Percentiles rank a stretch among this genome's conserved stretches.
Evolutionary conservation across 768 basidiomycete species (phyloP).

Genomic region (Lentinula aciculospora): DNA sequence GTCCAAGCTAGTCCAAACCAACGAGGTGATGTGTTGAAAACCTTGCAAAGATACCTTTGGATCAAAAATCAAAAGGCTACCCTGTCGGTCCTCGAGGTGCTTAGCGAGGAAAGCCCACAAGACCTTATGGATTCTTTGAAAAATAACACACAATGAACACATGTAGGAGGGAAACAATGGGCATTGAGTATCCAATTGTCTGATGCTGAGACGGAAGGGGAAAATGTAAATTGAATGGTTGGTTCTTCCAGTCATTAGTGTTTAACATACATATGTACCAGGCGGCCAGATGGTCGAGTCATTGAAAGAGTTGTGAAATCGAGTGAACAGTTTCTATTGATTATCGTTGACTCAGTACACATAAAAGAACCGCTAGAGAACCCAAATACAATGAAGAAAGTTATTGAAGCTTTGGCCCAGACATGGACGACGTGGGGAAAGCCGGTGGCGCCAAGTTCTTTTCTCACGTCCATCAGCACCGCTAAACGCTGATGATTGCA

Average conservation of each 20-base stretch:
- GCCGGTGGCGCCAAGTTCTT: neutral
- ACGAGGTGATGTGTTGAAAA: neutral
- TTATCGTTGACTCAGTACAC: neutral
- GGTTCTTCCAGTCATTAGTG: neutral
- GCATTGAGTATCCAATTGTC: neutral
- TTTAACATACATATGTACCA: no score
- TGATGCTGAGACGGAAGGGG: neutral
- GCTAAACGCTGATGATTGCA: neutral
- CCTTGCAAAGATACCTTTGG: neutral
- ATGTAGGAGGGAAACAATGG: neutral
- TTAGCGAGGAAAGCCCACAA: neutral
- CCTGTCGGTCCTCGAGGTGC: neutral
- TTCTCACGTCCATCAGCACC: constrained; percentile 1
- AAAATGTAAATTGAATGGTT: neutral
- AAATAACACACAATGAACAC: neutral
- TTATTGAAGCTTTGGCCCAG: neutral
- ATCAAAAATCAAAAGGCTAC: neutral
- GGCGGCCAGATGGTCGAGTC: no score
- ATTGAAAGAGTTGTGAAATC: neutral
- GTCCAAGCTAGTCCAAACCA: neutral
- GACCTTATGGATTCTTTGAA: neutral
- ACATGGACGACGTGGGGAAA: neutral
- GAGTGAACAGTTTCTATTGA: neutral
- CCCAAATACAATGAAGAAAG: neutral
- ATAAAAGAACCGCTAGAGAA: neutral